Evolutionary conservation across 2,329 filamentous ascomycete species (phyloP), one percentile per base, ranked within the genome.

Genomic region (Neopestalotiopsis rosae): DNA sequence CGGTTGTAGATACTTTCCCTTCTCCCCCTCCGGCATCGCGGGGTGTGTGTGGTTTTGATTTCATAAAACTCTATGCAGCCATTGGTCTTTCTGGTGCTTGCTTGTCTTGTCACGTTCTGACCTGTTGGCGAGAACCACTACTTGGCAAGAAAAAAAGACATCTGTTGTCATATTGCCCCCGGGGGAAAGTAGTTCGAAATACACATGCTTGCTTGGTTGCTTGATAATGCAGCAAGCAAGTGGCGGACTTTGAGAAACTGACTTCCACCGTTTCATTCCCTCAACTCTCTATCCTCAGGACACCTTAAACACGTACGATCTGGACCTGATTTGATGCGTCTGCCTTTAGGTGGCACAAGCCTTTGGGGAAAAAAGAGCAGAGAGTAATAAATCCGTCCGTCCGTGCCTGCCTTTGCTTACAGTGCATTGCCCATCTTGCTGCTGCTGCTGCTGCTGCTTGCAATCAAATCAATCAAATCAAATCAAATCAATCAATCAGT

Each of bases 41-140:
- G 24, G 59, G n/a, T 34, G 57, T 34, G 30, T 62, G 59, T 40
- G 45, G 32, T 62, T 62, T 38, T 38, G 30, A 40, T 62, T 62
- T 62, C 59, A 62, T 62, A 62, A 62, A 62, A 62, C 59, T 40
- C 32, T 40, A 40, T 38, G 32, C 59, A 40, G 59, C 59, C 28
- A 62, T 62, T 62, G 59, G 59, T 34, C 30, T 62, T 14, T 17
- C 30, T 20, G 32, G 45, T n/a, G 45, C 45, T 52, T 40, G 34
- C 30, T 38, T 62, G 30, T 40, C 59, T n/a, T 62, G 34, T 20
- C 59, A 59, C 57, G 30, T 59, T 30, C 30, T 59, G 24, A 34
- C 57, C n/a, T 17, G 12, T 28, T 24, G n/a, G 24, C 24, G n/a
- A 30, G 24, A 59, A 30, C 57, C 57, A 59, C 24, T 28, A 30